Evolutionary conservation across 2,329 filamentous ascomycete genomes (phyloP), one percentile per base, ranked within the genome.

Genomic region (Epicoccum nigrum): DNA sequence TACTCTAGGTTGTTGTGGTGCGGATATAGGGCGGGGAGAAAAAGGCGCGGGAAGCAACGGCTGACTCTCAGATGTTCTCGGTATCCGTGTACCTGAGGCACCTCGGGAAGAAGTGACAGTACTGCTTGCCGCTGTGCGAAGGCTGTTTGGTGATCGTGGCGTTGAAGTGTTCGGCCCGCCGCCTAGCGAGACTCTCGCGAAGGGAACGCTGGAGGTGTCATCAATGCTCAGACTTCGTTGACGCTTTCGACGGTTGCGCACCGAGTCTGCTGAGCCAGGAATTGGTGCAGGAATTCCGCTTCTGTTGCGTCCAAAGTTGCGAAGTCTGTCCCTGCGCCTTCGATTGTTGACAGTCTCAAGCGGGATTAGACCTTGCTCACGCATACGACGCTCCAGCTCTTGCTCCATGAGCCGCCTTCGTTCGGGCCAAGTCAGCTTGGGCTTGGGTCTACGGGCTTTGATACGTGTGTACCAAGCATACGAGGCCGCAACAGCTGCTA

Each of bases 401-500:
- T 16, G 25, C 12, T 41, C 38, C 7, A 21, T 6, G 6, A 21
- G n/a, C 6, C 7, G 27, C 28, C 20, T 6, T 6, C 34, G 43
- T 12, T 35, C 17, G 3, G 12, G 12, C n/a, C 27, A 19, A 4
- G 39, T 32, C 39, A 42, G 13, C 15, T 27, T 16, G 28, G 27
- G 39, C 4, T 23, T 16, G 13, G 16, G 30, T 19, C 39, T 32
- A 12, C 27, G 39, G 8, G 13, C 13, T 15, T 12, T 28, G 13
- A 21, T 16, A 31, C 39, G 28, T 12, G 39, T 42, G 11, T 42
- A 42, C 39, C 27, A 37, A n/a, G 33, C 20, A 20, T 39, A 46
- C 17, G 32, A 7, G 13, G 28, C 27, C 4, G 20, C 31, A 12
- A 35, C 3, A 11, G 20, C 21, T 19, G 20, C 9, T 1, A 39